phyloP scores from a whole-genome alignment of 768 basidiomycete species.

The Lentinula lateritia region DNA sequence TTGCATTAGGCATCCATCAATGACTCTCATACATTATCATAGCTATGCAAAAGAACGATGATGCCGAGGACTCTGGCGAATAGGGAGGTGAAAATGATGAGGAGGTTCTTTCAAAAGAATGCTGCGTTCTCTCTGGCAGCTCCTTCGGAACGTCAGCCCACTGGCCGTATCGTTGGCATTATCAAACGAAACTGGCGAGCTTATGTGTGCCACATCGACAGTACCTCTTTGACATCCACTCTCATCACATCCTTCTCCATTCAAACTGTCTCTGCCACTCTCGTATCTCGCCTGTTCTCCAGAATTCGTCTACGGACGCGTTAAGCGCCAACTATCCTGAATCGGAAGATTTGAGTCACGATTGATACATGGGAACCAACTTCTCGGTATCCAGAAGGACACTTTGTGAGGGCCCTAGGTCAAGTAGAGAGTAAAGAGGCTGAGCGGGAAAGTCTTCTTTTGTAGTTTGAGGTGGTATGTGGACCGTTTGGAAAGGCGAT shows the following conservation, averaged over 20 bases:
- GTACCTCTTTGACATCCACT: conserved; percentile 76
- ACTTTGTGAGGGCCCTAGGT: conserved; percentile 91
- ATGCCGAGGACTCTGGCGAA: conserved; percentile 70
- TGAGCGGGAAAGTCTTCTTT: conserved; percentile 86
- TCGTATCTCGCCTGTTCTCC: conserved; percentile 86
- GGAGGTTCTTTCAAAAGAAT: conserved; percentile 32
- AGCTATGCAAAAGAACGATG: conserved; percentile 84
- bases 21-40: conserved; percentile 1
- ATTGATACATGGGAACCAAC: conserved; percentile 89
- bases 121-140: conserved; percentile 29
- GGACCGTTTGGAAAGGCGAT: conserved; percentile 94
- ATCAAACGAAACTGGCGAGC: conserved; percentile 96
- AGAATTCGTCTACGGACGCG: conserved; percentile 93
- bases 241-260: conserved; percentile 74
- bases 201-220: conserved; percentile 95
- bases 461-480: conserved; percentile 96
- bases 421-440: conserved; percentile 92
- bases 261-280: conserved; percentile 92
- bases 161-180: conserved; percentile 86
- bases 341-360: conserved; percentile 93
- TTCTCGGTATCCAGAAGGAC: conserved; percentile 92
- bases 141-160: conserved; percentile 72
- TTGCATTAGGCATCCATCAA: neutral
- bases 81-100: conserved; percentile 45
- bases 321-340: conserved; percentile 82